Percentiles rank a stretch among this genome's conserved stretches.
Conservation (phyloP, 768 basidiomycete genomes). For the Melanogaster broomeanus region DNA sequence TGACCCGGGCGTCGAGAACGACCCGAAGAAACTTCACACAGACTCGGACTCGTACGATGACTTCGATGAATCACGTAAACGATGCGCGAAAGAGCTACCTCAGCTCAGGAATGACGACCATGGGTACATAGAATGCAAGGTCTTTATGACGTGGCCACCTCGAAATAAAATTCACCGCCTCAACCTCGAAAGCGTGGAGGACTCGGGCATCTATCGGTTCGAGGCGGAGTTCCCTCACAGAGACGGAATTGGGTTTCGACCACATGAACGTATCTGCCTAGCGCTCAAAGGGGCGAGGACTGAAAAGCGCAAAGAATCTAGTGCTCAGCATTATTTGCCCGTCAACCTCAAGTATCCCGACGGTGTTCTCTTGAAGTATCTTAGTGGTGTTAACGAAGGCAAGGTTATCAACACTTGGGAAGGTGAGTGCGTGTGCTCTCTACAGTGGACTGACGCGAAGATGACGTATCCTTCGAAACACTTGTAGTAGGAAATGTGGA, state of each 20-base stretch:
- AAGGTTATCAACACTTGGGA: conserved; percentile 43
- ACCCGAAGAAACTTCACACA: not conserved
- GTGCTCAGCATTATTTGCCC: conserved; percentile 36
- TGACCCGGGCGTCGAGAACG: not conserved
- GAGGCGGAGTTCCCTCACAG: conserved; percentile 40
- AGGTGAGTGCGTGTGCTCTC: conserved; percentile 28
- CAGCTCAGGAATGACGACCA: conserved; percentile 29
- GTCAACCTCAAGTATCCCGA: conserved; percentile 43
- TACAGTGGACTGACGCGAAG: not conserved
- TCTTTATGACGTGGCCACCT: conserved; percentile 49
- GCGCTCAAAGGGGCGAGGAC: conserved; percentile 46
- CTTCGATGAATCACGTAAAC: conserved; percentile 30
- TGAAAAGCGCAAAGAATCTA: conserved; percentile 27
- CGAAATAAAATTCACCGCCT: conserved; percentile 29
- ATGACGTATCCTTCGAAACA: not conserved
- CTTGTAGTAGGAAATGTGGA: conserved; percentile 14
- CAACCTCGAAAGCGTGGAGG: conserved; percentile 27
- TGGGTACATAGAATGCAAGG: conserved; percentile 42
- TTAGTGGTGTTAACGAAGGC: conserved; percentile 29
- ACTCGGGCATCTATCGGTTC: conserved; percentile 29
- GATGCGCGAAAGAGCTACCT: conserved; percentile 35
- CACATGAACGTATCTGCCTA: conserved; percentile 46
- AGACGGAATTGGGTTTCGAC: conserved; percentile 38
- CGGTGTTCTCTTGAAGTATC: conserved; percentile 44
- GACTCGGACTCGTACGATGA: conserved; percentile 4